Conservation (phyloP, 2,329 filamentous ascomycete genomes). For the Ilyonectria sp. region DNA sequence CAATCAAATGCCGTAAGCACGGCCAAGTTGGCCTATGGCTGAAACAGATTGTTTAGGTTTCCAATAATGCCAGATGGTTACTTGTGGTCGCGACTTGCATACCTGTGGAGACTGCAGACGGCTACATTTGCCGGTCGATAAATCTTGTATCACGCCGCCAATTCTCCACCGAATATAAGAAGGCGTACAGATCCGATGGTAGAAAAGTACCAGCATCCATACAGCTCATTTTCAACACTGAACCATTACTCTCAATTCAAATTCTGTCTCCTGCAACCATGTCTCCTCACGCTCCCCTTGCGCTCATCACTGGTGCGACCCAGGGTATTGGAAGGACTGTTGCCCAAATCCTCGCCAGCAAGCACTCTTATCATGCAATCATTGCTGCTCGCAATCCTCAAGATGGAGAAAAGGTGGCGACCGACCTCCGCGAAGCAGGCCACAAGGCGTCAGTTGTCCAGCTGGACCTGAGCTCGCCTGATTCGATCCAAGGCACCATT, state of each 20-base stretch:
- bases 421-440: slow-evolving; percentile 37
- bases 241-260: not conserved
- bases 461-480: slow-evolving; percentile 45
- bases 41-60: not conserved
- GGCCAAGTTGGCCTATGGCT: not conserved
- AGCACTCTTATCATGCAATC: slow-evolving; percentile 47
- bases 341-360: slow-evolving; percentile 36
- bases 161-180: not conserved
- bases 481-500: slow-evolving; percentile 45
- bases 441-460: slow-evolving; percentile 42
- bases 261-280: not conserved
- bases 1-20: not conserved
- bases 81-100: not conserved
- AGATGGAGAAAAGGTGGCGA: slow-evolving; percentile 42
- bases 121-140: not conserved
- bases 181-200: not conserved
- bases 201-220: not conserved
- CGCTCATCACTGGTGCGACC: slow-evolving; percentile 36
- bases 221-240: not conserved
- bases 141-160: not conserved
- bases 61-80: not conserved
- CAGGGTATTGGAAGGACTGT: slow-evolving; percentile 34
- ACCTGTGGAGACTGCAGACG: not conserved
- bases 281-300: slow-evolving; percentile 17
- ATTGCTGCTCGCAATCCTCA: slow-evolving; percentile 48